Conservation (phyloP, 2,329 filamentous ascomycete species). For the Knufia petricola region DNA sequence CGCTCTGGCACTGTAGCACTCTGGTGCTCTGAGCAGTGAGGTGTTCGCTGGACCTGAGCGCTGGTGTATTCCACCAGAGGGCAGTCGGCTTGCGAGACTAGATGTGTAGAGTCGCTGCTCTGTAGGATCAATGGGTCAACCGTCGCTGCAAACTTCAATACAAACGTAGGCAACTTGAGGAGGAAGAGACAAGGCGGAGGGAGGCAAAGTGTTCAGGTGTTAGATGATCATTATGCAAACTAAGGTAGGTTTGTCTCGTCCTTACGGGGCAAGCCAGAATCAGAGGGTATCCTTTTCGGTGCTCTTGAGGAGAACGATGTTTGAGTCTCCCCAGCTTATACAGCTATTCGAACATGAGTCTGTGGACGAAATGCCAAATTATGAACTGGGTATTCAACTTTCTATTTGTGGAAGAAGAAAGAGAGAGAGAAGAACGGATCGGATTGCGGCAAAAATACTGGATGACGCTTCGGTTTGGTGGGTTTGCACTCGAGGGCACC, state of each 20-base stretch:
- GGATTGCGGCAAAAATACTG: neutral
- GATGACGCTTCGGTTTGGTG: no score
- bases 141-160: neutral
- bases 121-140: neutral
- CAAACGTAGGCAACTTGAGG: neutral
- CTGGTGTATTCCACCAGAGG: no score
- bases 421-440: conserved; percentile 22
- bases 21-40: no score
- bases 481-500: neutral
- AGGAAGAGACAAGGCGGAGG: neutral
- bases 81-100: no score
- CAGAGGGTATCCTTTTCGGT: conserved; percentile 36
- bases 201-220: neutral
- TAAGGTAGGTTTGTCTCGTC: conserved; percentile 32
- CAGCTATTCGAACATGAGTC: conserved; percentile 48
- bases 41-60: no score
- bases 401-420: conserved; percentile 36
- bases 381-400: conserved; percentile 50
- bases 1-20: no score
- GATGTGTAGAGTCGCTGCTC: no score
- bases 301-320: conserved; percentile 41
- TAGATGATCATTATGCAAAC: conserved; percentile 5
- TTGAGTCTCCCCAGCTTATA: conserved; percentile 44
- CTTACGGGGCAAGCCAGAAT: conserved; percentile 40
- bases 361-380: conserved; percentile 51